Conservation (phyloP, 257 asterid species). For the Primulina huaijiensis region DNA sequence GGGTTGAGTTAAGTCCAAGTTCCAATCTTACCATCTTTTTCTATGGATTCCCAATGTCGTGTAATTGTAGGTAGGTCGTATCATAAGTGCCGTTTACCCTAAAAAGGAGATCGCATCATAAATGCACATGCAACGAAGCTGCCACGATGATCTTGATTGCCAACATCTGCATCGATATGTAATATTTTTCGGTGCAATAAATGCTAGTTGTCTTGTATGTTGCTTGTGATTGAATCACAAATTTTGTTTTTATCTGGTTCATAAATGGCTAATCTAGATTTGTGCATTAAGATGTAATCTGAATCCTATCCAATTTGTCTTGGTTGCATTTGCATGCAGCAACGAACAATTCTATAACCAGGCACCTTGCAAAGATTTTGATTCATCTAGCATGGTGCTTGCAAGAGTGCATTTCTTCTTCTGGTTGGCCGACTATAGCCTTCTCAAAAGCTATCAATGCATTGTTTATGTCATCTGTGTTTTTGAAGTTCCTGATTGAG, state of each 20-base stretch:
- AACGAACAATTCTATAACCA: slow-evolving; percentile 68
- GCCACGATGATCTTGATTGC: slow-evolving; percentile 15
- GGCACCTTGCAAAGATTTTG: slow-evolving; percentile 87
- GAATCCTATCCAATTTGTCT: not conserved
- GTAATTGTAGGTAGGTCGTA: not conserved
- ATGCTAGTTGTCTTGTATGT: not conserved
- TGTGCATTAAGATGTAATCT: not conserved
- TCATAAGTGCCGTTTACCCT: not conserved
- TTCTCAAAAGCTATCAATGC: slow-evolving; percentile 78
- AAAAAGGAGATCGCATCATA: not conserved
- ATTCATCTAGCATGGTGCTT: slow-evolving; percentile 82
- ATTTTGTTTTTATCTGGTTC: not conserved
- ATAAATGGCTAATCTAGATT: not conserved
- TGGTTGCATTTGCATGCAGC: slow-evolving; percentile 48
- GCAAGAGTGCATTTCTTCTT: slow-evolving; percentile 74
- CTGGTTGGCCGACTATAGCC: slow-evolving; percentile 58
- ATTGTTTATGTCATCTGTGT: slow-evolving; percentile 69
- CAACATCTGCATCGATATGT: not conserved
- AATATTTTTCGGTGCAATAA: not conserved
- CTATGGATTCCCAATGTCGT: not conserved
- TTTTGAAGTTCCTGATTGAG: slow-evolving; percentile 82
- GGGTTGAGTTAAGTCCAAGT: too few species aligned
- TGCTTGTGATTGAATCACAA: not conserved
- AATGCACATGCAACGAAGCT: not conserved
- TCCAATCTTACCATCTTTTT: too few species aligned